Evolutionary conservation across 2,329 filamentous ascomycete genomes (phyloP), one percentile per base, ranked within the genome.

Genomic region (Penicillium janthinellum): DNA sequence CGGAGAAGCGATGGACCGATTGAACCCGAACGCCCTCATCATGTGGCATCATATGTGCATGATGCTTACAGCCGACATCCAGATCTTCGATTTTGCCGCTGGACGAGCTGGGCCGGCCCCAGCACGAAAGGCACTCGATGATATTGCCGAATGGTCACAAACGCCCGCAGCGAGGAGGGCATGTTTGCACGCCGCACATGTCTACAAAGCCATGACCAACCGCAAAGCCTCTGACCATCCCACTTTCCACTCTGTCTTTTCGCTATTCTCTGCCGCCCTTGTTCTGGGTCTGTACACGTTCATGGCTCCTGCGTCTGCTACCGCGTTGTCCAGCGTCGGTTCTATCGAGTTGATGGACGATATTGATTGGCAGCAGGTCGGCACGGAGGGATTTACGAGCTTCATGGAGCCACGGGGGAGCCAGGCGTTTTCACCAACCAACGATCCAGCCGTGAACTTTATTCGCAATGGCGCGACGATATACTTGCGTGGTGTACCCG

Each of bases 1-100:
- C 38, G 75, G 78, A 35, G 75, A 79, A 22, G 72, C 75, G 1
- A 71, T 82, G 3, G 68, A 77, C 14, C 74, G 71, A 2, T 74
- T 81, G 25, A 81, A 82, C 54, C 75, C 82, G 2, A 84, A 84
- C 52, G 79, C 80, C 4, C 68, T 79, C 1, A 74, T 83, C 3
- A 76, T 83, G 39, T 84, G 82, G 82, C 82, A 84, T 62, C 78
- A 80, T 45, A 78, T 83, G 55, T 83, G 80, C 63, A 82, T 84
- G 76, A 79, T 78, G 63, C 75, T 84, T 2, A 79, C 81, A 0
- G 78, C 82, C 3, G 82, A 84, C 57, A 77, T 82, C 8, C 80
- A 81, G 50, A 79, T 83, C 31, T 84, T 84, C 57, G 81, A 84
- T 57, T 71, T 83, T 15, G 82, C 81, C 5, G 82, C 82, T 11